phyloP scores from a whole-genome alignment of 257 asterid species.

The Solanum bulbocastanum region DNA sequence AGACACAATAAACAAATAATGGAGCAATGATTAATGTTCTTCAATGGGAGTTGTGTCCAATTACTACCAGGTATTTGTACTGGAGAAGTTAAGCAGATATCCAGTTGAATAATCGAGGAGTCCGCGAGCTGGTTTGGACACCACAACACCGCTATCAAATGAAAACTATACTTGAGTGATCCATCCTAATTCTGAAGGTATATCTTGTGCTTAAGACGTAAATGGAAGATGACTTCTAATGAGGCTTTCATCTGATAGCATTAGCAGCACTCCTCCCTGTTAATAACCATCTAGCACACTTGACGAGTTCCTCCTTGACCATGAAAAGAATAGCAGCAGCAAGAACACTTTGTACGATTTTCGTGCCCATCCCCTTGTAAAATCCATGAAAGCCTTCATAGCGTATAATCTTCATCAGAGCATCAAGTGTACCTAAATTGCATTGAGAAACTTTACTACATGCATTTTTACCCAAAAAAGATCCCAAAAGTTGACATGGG shows the following conservation, averaged over 20 bases:
- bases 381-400: conserved; percentile 77
- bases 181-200: neutral
- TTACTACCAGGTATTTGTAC: neutral
- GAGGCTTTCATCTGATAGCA: conserved; percentile 17
- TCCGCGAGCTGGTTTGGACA: neutral
- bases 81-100: neutral
- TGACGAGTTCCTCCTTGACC: conserved; percentile 95
- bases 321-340: conserved; percentile 96
- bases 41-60: neutral
- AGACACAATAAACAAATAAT: neutral
- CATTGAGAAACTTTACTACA: neutral
- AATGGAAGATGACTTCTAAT: neutral
- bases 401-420: conserved; percentile 71
- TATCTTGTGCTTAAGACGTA: neutral
- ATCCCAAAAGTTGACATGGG: neutral
- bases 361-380: conserved; percentile 91
- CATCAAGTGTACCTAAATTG: conserved; percentile 75
- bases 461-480: neutral
- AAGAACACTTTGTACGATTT: conserved; percentile 87
- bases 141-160: neutral
- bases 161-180: neutral
- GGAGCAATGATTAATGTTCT: neutral
- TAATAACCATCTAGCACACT: conserved; percentile 72
- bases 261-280: conserved; percentile 22
- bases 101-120: neutral